These are phyloP conservation scores for Alternaria consortialis DNA, from an alignment of 2,329 filamentous ascomycete species.

Conservation along the genomic window DNA sequence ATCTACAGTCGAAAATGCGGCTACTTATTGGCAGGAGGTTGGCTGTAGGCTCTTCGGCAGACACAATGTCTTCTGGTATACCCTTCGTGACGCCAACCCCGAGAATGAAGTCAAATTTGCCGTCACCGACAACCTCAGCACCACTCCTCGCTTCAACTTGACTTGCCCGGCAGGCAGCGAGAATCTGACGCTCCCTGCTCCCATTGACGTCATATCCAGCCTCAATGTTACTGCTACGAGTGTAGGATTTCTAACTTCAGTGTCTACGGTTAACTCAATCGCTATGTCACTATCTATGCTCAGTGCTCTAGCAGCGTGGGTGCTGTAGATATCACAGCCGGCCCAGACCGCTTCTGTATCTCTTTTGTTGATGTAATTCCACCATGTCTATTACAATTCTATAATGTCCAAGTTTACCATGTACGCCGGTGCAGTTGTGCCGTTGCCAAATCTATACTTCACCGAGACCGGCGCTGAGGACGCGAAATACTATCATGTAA, in stretches of 20 bases:
- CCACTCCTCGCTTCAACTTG: constrained; percentile 62
- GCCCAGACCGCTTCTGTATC: no score
- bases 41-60: constrained; percentile 46
- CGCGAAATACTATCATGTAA: not conserved
- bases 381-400: no score
- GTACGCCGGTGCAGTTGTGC: not conserved
- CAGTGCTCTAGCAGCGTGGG: constrained; percentile 33
- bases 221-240: not conserved
- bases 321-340: constrained; percentile 21
- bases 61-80: constrained; percentile 49
- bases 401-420: not conserved
- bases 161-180: constrained; percentile 54
- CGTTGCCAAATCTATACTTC: not conserved
- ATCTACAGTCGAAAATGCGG: constrained; percentile 41
- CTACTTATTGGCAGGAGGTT: constrained; percentile 43
- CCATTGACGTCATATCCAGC: not conserved
- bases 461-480: not conserved
- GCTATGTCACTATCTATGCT: constrained; percentile 35
- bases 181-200: not conserved
- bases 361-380: no score
- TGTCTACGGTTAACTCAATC: constrained; percentile 31
- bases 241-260: constrained; percentile 21
- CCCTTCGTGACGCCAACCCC: constrained; percentile 57
- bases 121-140: constrained; percentile 64
- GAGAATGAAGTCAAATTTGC: constrained; percentile 67